Evolutionary conservation across 768 basidiomycete species (phyloP), one percentile per base, ranked within the genome.

Genomic region (Lepiota brunneoincarnata): DNA sequence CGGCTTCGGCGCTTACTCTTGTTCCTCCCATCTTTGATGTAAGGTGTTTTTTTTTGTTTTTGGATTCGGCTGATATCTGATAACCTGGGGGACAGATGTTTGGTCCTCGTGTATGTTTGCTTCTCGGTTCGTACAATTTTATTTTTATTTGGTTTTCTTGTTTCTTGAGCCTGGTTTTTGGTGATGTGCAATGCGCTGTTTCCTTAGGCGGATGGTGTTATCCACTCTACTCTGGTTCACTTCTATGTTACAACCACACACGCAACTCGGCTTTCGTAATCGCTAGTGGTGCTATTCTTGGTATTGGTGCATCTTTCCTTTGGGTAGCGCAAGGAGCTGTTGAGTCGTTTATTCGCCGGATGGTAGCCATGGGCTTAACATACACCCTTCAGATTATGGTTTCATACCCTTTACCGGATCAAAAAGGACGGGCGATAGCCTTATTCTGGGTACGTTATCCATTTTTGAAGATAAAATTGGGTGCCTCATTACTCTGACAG

Each of bases 321-420:
- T 67, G 64, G 66, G 61, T 67, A 38, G 61, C 66, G 6, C 66
- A 67, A 45, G 66, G 66, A 54, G 66, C 64, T 50, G 66, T 67
- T 39, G 51, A 43, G 46, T 56, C 9, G 39, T 44, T 53, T 14
- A 15, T 9, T 3, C 21, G 4, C 18, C 26, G 6, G 31, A 17
- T 37, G 34, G n/a, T 41, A 11, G 9, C 11, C 2, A 6, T 5
- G 35, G 26, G 17, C 20, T 51, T 9, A 39, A 6, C 14, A 38
- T 35, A 31, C 26, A 31, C 35, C 9, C n/a, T 23, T 10, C 15
- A 67, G 66, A 66, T 67, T 44, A 66, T 67, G 66, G 63, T 67
- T 15, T 66, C 66, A 1, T 67, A 67, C 50, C 63, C 66, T n/a
- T 54, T 64, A 15, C 59, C 66, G 20, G 66, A 67, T 44, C 61